Evolutionary conservation across 805 yeast genomes (phyloP), one percentile per base, ranked within the genome.

Genomic region (Wickerhamiella kurtzmanii): DNA sequence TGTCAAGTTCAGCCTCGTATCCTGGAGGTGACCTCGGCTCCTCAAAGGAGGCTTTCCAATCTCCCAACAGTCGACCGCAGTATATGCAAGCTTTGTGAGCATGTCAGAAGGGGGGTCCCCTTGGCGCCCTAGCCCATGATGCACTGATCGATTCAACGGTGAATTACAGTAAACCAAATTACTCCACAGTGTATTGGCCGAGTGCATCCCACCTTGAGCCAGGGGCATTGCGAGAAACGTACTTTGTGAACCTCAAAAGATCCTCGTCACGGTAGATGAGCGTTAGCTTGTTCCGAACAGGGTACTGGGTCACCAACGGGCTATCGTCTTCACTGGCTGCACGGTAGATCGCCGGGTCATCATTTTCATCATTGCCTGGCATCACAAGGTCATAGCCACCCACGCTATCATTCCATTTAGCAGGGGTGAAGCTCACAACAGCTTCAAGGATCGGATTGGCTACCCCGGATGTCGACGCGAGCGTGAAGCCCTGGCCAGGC

Each of bases 321-420:
- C 87, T 76, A 45, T 79, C 83, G 54, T 82, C 89, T 47, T 74
- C 79, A 5, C 48, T 46, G 21, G 74, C 76, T 0, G 79, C 75
- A 36, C 71, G 72, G 64, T 87, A 87, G 28, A 87, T 80, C 0
- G 96, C 95, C 8, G 96, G 95, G 59, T 87, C 96, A 22, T 63
- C 66, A n/a, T 67, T 76, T 20, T 67, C 73, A 11, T 67, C 74
- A 22, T 68, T 65, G 3, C 56, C 62, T 18, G 60, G 68, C 94
- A 92, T 84, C 58, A 89, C 80, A 45, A 94, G 68, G 59, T 92
- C 96, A 64, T 94, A 92, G 1, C 96, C 99, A 35, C 99, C 99
- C 43, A 72, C 66, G 56, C 85, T 95, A 18, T 59, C 64, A 43
- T 77, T 84, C 96, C 96, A 89, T 37, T 84, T 84, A 2, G 82